Conservation (phyloP, 768 basidiomycete species). For the Suillus weaverae region DNA sequence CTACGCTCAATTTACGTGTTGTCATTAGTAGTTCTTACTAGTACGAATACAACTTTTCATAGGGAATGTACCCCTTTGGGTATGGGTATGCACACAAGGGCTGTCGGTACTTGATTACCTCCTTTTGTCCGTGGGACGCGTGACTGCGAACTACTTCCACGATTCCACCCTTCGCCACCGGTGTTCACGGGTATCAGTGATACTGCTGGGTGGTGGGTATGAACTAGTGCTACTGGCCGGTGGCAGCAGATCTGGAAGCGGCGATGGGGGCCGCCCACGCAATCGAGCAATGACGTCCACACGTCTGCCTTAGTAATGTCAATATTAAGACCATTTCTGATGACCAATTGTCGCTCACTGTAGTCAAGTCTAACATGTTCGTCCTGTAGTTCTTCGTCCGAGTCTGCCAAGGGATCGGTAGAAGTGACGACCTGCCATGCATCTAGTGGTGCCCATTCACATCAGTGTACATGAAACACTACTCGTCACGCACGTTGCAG, state of each 20-base stretch:
- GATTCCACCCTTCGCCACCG: conserved; percentile 40
- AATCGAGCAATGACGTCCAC: conserved; percentile 53
- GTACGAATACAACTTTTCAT: conserved; percentile 1
- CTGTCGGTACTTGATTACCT: not conserved
- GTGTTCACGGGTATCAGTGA: conserved; percentile 29
- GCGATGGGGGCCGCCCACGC: conserved; percentile 50
- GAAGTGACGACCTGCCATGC: conserved; percentile 69
- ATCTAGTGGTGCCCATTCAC: conserved; percentile 41
- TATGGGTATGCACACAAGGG: not conserved
- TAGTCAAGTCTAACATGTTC: conserved; percentile 66
- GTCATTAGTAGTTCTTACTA: conserved; percentile 1
- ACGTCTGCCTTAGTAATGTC: conserved; percentile 43
- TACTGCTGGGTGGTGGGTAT: conserved; percentile 4
- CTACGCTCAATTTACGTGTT: conserved; percentile 1
- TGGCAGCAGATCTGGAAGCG: conserved; percentile 33
- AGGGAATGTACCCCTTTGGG: not conserved
- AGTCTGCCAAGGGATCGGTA: conserved; percentile 67
- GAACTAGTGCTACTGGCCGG: not conserved
- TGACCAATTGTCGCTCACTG: conserved; percentile 41
- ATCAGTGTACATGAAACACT: conserved; percentile 2
- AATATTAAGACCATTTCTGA: not conserved
- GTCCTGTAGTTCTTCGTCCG: conserved; percentile 70
- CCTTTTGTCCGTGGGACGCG: not conserved
- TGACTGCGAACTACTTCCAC: conserved; percentile 27
- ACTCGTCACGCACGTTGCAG: conserved; percentile 39